These are phyloP conservation scores for Microstegium vimineum DNA, from an alignment of 176 grass and related monocot species.

Conservation along the genomic window DNA sequence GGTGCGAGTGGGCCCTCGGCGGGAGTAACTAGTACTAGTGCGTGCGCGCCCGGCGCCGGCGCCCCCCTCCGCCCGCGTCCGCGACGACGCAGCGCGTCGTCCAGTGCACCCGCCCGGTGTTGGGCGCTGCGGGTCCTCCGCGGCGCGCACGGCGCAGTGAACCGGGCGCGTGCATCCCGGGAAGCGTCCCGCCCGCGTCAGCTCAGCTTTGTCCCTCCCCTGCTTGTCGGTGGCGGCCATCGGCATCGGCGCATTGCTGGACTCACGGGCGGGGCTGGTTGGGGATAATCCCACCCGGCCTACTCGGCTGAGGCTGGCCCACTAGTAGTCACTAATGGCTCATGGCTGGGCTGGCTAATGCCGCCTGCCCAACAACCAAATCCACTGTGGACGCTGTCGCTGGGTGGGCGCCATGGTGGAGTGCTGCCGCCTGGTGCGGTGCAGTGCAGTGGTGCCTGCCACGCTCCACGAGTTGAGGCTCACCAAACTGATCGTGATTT, in stretches of 20 bases:
- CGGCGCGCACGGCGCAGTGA: neutral
- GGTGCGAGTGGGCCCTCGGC: neutral
- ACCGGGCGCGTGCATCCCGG: constrained; percentile 1
- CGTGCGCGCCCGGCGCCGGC: neutral
- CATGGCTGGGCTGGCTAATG: neutral
- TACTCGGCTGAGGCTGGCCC: neutral
- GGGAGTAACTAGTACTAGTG: neutral
- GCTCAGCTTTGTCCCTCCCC: neutral
- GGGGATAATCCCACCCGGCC: constrained; percentile 9
- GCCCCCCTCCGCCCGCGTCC: neutral
- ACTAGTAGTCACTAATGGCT: neutral
- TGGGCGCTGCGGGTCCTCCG: neutral
- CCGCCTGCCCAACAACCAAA: neutral
- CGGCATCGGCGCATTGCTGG: no score
- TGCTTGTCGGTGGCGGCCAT: constrained; percentile 3
- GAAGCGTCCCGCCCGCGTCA: no score
- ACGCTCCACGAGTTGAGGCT: neutral
- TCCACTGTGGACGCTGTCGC: neutral
- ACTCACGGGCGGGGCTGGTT: no score
- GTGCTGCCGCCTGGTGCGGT: no score
- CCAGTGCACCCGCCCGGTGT: neutral
- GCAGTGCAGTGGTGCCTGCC: no score
- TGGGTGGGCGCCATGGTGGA: no score
- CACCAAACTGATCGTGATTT: neutral
- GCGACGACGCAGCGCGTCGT: neutral